phyloP scores from a whole-genome alignment of 805 yeast species.

The Barnettozyma botsteinii region DNA sequence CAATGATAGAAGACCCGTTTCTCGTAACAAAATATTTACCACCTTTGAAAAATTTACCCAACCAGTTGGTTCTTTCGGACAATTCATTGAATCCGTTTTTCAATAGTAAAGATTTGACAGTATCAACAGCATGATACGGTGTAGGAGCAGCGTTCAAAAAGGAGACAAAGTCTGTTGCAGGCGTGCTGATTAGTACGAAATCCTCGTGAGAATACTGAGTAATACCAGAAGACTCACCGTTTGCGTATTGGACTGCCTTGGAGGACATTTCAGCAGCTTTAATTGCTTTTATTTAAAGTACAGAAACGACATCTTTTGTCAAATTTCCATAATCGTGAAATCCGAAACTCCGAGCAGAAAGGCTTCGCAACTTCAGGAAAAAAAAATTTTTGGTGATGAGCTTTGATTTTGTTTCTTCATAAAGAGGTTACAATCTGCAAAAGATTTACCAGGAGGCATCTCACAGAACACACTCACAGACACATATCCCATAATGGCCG shows the following conservation, averaged over 20 bases:
- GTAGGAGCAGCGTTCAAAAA: constrained; percentile 86
- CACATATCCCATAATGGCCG: constrained; percentile 18
- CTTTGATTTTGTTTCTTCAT: not conserved
- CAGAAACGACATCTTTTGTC: too few species aligned
- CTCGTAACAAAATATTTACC: constrained; percentile 83
- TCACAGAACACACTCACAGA: too few species aligned
- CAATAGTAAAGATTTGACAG: constrained; percentile 48
- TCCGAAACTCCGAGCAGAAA: too few species aligned
- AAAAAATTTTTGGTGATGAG: constrained; percentile 3
- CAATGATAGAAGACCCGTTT: constrained; percentile 83
- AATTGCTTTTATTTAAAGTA: too few species aligned
- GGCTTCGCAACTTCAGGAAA: too few species aligned
- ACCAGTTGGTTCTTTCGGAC: constrained; percentile 70
- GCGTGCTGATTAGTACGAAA: constrained; percentile 11
- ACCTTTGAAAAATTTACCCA: constrained; percentile 42
- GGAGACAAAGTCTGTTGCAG: constrained; percentile 50
- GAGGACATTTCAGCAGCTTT: constrained; percentile 8
- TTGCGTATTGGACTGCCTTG: constrained; percentile 23
- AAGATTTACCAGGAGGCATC: too few species aligned
- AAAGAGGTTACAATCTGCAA: too few species aligned
- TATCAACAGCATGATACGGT: constrained; percentile 87
- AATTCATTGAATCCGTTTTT: constrained; percentile 69
- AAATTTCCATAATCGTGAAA: too few species aligned
- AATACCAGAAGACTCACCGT: constrained; percentile 22
- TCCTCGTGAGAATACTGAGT: too few species aligned